Evolutionary conservation across 108 stramenopile species (phyloP), one percentile per base, ranked within the genome.

Genomic region (Skeletonema potamos): DNA sequence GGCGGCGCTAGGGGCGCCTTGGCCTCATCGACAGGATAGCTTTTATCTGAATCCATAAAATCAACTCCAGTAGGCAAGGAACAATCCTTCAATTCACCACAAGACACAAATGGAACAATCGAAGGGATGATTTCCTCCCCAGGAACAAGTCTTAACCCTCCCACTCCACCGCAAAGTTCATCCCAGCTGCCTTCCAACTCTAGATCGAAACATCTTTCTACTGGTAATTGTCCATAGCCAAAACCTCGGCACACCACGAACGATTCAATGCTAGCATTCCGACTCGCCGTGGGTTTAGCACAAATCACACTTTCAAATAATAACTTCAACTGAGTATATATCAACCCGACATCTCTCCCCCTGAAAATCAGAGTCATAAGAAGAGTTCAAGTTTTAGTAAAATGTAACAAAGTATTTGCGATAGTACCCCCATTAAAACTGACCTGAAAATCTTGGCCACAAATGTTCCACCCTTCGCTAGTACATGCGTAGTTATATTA

Each of bases 351-450:
- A 73, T 99, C 96, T 15, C 88, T 69, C 0, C 97, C 97, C 2
- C 99, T 86, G 66, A 99, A 99, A 27, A 99, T 96, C 77, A 99
- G 99, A 48, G 98, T 98, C 12, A 98, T 95, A 73, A 99, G n/a
- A n/a, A n/a, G n/a, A n/a, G n/a, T n/a, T n/a, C n/a, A n/a, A n/a
- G n/a, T n/a, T n/a, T n/a, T n/a, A n/a, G n/a, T n/a, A n/a, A n/a
- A n/a, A n/a, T n/a, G n/a, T n/a, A n/a, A n/a, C n/a, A n/a, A n/a
- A n/a, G n/a, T n/a, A n/a, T n/a, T n/a, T n/a, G n/a, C n/a, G n/a
- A n/a, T n/a, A n/a, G n/a, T n/a, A n/a, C n/a, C n/a, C n/a, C n/a
- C n/a, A n/a, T n/a, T n/a, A n/a, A n/a, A n/a, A n/a, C n/a, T n/a
- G n/a, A n/a, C 2, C 99, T 86, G 66, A 99, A 99, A 27, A 99